Evolutionary conservation across 2,329 filamentous ascomycete species (phyloP).

Genomic region (Colletotrichum trifolii): DNA sequence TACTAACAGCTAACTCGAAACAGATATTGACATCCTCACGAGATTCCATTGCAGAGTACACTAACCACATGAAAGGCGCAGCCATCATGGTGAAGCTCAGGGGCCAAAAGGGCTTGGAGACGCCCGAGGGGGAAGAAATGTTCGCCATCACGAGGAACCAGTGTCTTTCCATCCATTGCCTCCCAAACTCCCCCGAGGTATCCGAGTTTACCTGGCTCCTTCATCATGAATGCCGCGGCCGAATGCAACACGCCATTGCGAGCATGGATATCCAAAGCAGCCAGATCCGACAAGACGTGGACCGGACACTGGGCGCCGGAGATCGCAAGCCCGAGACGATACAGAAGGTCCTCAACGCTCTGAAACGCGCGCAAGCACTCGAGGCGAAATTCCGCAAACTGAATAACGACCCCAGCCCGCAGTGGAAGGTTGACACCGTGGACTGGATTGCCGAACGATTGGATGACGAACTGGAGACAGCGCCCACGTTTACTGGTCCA

Average conservation of each 20-base stretch:
- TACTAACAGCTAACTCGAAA: not conserved
- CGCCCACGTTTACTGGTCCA: conserved; percentile 29
- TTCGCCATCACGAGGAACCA: conserved; percentile 40
- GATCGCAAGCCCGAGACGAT: conserved; percentile 32
- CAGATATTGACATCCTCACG: conserved; percentile 37
- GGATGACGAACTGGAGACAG: conserved; percentile 34
- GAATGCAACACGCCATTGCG: conserved; percentile 38
- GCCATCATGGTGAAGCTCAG: conserved; percentile 39
- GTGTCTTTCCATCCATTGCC: conserved; percentile 38
- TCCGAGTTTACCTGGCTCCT: conserved; percentile 39
- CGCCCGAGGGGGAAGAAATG: conserved; percentile 39
- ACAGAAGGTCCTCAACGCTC: conserved; percentile 32
- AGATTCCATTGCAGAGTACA: conserved; percentile 37
- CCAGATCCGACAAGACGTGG: conserved; percentile 38
- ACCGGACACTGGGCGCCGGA: conserved; percentile 26
- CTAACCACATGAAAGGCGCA: conserved; percentile 40
- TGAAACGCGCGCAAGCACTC: conserved; percentile 33
- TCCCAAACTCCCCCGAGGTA: conserved; percentile 36
- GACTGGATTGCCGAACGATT: conserved; percentile 28
- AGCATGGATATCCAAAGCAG: conserved; percentile 38
- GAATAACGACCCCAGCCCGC: conserved; percentile 36
- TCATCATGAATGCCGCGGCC: conserved; percentile 36
- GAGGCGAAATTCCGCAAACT: conserved; percentile 34
- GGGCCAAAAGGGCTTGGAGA: conserved; percentile 35
- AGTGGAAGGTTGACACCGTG: conserved; percentile 32